Percentiles rank a stretch among this genome's conserved stretches.
These are phyloP conservation scores for Ilyonectria destructans DNA, from an alignment of 2,329 filamentous ascomycete species.

Conservation along the genomic window DNA sequence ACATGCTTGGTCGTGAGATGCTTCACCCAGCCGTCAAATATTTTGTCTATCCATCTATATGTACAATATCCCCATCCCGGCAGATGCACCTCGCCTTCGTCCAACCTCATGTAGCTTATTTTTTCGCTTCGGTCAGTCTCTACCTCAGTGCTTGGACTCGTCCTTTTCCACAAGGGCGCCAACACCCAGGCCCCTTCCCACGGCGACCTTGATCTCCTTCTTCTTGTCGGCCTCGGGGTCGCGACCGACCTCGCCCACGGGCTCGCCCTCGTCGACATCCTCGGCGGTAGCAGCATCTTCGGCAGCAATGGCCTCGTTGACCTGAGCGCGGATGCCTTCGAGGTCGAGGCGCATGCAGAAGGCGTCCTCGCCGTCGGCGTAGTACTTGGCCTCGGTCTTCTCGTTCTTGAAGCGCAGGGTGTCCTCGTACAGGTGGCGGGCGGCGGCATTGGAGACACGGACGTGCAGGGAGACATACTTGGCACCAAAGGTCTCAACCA, in stretches of 20 bases:
- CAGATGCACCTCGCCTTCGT: not conserved
- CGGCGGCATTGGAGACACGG: conserved; percentile 92
- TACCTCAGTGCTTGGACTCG: conserved; percentile 62
- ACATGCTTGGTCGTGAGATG: conserved; percentile 34
- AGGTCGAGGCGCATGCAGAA: conserved; percentile 95
- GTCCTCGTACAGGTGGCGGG: conserved; percentile 92
- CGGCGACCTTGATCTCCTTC: conserved; percentile 84
- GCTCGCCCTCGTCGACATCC: conserved; percentile 76
- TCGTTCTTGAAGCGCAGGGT: conserved; percentile 92
- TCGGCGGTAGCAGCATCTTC: conserved; percentile 60
- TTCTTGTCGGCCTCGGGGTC: conserved; percentile 58
- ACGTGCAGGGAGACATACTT: conserved; percentile 97
- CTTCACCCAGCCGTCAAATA: conserved; percentile 28
- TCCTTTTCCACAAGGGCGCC: conserved; percentile 83
- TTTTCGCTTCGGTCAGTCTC: conserved; percentile 4
- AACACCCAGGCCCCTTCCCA: conserved; percentile 85
- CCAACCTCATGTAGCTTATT: conserved; percentile 3
- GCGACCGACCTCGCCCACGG: conserved; percentile 77
- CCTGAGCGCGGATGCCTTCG: conserved; percentile 68
- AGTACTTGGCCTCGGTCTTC: conserved; percentile 91
- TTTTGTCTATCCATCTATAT: conserved; percentile 50
- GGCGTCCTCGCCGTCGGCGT: conserved; percentile 97
- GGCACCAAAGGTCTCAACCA: conserved; percentile 95
- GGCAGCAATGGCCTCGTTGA: conserved; percentile 55
- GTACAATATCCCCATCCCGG: conserved; percentile 32